Conservation (phyloP, 164 flowering plant species). For the Houttuynia cordata region DNA sequence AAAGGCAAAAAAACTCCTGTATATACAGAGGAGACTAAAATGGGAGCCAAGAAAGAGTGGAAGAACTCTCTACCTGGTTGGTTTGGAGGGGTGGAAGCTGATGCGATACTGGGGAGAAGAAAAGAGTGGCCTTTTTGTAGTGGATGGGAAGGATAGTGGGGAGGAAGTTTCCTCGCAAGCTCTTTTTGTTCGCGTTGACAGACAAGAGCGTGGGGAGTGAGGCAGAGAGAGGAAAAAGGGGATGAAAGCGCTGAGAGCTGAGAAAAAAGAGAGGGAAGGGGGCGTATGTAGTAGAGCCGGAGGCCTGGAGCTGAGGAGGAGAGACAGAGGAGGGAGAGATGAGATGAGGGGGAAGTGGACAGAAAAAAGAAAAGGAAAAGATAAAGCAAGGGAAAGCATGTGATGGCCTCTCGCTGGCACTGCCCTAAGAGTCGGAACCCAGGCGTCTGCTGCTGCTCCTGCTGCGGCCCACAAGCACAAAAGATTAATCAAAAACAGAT, state of each 20-base stretch:
- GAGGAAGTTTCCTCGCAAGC: constrained; percentile 20
- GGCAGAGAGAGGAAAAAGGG: background rate
- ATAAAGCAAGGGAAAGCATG: background rate
- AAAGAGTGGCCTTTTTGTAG: constrained; percentile 6
- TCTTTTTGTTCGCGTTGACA: constrained; percentile 29
- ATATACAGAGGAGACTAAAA: background rate
- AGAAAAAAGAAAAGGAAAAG: background rate
- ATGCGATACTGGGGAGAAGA: background rate
- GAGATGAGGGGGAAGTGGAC: background rate
- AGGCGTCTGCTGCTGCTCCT: too few relatives aligned
- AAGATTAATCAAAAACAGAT: too few relatives aligned
- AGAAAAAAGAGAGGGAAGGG: background rate
- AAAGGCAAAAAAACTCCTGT: background rate
- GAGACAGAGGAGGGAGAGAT: background rate
- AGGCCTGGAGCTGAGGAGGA: background rate
- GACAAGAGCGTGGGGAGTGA: constrained; percentile 2
- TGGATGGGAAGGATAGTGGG: constrained; percentile 5
- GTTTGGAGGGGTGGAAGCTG: background rate
- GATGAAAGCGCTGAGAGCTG: background rate
- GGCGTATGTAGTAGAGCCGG: background rate
- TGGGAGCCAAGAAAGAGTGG: background rate
- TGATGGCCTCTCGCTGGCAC: background rate
- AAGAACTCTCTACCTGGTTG: background rate
- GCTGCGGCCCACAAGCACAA: too few relatives aligned
- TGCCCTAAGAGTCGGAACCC: too few relatives aligned